phyloP scores from a whole-genome alignment of 768 basidiomycete species.

The Boletus vermiculosoides region DNA sequence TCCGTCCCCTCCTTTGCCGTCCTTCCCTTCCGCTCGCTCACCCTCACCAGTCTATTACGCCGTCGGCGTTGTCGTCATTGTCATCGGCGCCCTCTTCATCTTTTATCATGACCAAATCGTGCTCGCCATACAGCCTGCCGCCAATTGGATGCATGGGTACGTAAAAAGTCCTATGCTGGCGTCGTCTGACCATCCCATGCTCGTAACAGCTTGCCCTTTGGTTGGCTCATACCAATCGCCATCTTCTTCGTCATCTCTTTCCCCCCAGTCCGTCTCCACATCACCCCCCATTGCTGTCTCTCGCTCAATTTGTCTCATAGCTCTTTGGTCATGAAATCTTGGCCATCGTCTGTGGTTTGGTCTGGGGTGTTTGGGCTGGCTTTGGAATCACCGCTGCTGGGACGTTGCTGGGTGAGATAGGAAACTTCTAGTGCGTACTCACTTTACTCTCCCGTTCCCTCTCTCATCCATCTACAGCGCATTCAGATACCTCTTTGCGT shows the following conservation, averaged over 20 bases:
- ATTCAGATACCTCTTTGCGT: constrained; percentile 76
- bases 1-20: constrained; percentile 32
- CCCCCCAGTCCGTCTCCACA: constrained; percentile 56
- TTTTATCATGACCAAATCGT: constrained; percentile 65
- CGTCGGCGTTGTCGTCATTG: constrained; percentile 43
- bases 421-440: constrained; percentile 77
- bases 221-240: constrained; percentile 78
- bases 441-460: not conserved
- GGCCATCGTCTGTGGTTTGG: constrained; percentile 82
- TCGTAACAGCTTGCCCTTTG: constrained; percentile 45
- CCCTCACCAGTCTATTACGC: constrained; percentile 47
- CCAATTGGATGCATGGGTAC: constrained; percentile 45
- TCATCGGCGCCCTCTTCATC: constrained; percentile 51
- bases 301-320: constrained; percentile 33
- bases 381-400: constrained; percentile 85
- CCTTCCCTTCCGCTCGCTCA: not conserved
- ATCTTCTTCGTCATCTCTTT: constrained; percentile 84
- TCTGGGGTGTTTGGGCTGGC: constrained; percentile 86
- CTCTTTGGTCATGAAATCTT: constrained; percentile 93
- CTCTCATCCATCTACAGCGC: constrained; percentile 46
- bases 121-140: constrained; percentile 43
- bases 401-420: constrained; percentile 82
- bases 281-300: not conserved
- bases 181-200: not conserved
- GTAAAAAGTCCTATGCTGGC: constrained; percentile 1